Evolutionary conservation across 768 basidiomycete species (phyloP), one percentile per base, ranked within the genome.

Genomic region (Multifurca ochricompacta): DNA sequence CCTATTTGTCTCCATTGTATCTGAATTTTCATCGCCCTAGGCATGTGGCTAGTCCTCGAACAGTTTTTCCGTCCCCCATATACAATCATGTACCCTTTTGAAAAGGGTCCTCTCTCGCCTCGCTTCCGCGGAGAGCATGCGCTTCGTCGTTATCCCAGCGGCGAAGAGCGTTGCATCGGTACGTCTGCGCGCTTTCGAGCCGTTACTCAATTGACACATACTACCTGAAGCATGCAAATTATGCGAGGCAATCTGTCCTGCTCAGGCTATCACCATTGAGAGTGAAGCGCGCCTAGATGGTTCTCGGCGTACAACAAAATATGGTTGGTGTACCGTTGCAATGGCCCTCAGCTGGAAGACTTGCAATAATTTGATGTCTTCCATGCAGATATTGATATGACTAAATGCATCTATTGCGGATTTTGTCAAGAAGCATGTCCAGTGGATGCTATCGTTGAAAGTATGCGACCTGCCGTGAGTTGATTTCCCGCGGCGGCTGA

Each of bases 381-480:
- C 37, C 43, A 48, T 48, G 27, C 61, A 94, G 91, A 98, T 72
- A 93, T 98, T 64, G 96, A 99, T 70, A 99, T 99, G 96, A 99
- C 96, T 56, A 98, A 94, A 77, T 98, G 96, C 73, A 99, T 99
- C 66, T 99, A 99, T 76, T 99, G 96, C 71, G 96, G 96, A 50
- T 98, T 97, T 78, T 98, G 96, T 70, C 95, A 98, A 71, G 96
- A 98, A 73, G 96, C 96, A 28, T 99, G 96, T 69, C 96, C 96
- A 2, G 96, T 98, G 53, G 96, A 98, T 71, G 96, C 96, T 56
- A 98, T 99, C 64, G 96, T 99, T 51, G 96, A 98, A 76, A 95
- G 94, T 95, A 67, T 61, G 91, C 74, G 37, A 47, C 23, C 9
- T 13, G 8, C 45, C 18, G 25, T 49, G 30, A 39, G 48, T 47